Conservation (phyloP, 2,329 filamentous ascomycete species). For the Arachnomyces sp. region DNA sequence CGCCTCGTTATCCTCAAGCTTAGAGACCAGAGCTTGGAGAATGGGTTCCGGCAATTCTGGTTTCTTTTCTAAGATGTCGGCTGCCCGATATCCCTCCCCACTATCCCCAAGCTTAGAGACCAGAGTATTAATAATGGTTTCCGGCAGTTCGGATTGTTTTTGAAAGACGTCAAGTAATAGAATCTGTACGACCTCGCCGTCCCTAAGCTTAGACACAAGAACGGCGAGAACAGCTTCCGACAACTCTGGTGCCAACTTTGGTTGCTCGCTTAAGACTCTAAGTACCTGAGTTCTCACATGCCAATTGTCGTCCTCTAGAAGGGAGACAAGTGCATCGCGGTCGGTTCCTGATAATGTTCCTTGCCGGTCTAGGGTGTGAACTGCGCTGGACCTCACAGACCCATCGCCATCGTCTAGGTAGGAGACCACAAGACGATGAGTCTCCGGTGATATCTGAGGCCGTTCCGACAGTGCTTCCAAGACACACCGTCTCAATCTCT, state of each 20-base stretch:
- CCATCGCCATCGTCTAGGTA: too few species aligned
- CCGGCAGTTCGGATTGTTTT: not conserved
- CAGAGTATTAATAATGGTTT: not conserved
- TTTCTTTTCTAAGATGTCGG: not conserved
- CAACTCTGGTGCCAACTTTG: too few species aligned
- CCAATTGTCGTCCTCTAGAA: not conserved
- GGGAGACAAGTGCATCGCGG: not conserved
- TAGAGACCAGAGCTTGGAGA: not conserved
- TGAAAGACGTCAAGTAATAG: too few species aligned
- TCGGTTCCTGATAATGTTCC: not conserved
- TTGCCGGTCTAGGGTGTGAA: too few species aligned
- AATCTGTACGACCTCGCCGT: too few species aligned
- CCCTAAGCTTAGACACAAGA: too few species aligned
- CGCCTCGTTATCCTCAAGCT: conserved; percentile 1
- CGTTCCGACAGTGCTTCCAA: too few species aligned
- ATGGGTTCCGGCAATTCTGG: not conserved
- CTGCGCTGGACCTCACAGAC: too few species aligned
- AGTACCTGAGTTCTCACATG: not conserved
- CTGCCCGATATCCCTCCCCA: not conserved
- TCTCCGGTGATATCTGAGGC: too few species aligned
- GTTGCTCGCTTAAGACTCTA: not conserved
- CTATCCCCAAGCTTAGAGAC: conserved; percentile 1
- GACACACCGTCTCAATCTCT: too few species aligned
- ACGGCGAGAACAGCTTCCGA: too few species aligned
- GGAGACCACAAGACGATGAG: too few species aligned